Evolutionary conservation across 164 flowering plant genomes (phyloP), one percentile per base, ranked within the genome.

Genomic region (Cinnamomum chago): DNA sequence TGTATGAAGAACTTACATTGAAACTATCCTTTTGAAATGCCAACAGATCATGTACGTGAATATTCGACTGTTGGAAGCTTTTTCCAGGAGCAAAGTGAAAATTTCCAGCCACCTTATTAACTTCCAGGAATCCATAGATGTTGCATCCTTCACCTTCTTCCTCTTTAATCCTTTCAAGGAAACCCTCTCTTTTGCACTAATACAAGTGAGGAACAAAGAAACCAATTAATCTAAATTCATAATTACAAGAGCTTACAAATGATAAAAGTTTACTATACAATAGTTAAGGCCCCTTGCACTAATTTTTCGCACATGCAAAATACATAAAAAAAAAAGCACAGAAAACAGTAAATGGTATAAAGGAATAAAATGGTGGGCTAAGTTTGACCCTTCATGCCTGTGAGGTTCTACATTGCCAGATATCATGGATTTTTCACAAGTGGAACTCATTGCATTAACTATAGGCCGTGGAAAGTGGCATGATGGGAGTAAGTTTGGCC

Each of bases 141-240:
- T 87, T 90, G 84, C 96, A 91, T 72, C 96, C 96, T 88, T 91
- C 96, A 70, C 96, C 96, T 12, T 83, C 90, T 81, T 91, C 91
- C 35, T 87, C 92, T 74, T 88, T 89, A 62, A 91, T 72, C 75
- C 79, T 85, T 76, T 91, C 86, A 30, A 91, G 60, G 73, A 85
- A 89, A 27, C 93, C 96, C 82, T 91, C 96, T 70, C 96, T 76
- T 78, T 87, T 85, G 83, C 96, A 91, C 96, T 91, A 79, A 52
- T 18, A 24, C 40, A 68, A 68, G 25, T 68, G 40, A 68, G 52
- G n/a, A 68, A 24, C 60, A 50, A 3, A 52, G 14, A 5, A 24
- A 51, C 20, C 23, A 3, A 70, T 52, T 30, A 30, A 70, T 22
- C 55, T 47, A 50, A 9, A 50, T 15, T 50, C 22, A 70, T 50